Conservation (phyloP, 768 basidiomycete species). For the Russula griseocarnosa region DNA sequence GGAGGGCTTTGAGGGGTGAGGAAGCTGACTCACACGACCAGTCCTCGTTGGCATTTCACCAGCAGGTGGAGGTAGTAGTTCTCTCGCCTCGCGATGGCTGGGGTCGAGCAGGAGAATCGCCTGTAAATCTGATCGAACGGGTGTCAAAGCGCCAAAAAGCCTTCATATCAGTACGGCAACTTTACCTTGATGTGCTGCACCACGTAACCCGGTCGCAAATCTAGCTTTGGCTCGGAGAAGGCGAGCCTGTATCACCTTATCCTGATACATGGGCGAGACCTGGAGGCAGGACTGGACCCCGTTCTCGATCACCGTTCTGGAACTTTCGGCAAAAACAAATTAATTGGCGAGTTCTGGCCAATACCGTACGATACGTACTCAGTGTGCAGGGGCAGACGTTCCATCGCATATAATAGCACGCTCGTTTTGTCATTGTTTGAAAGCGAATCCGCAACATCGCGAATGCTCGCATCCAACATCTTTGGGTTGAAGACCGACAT, state of each 20-base stretch:
- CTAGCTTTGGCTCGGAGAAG: slow-evolving; percentile 64
- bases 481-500: slow-evolving; percentile 73
- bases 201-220: slow-evolving; percentile 54
- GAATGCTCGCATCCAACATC: slow-evolving; percentile 72
- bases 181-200: slow-evolving; percentile 63
- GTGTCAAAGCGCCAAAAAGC: not conserved
- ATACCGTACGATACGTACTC: slow-evolving; percentile 33
- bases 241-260: slow-evolving; percentile 55
- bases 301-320: slow-evolving; percentile 65
- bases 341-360: slow-evolving; percentile 7
- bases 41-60: not conserved
- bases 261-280: slow-evolving; percentile 48
- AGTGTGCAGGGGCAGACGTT: slow-evolving; percentile 70
- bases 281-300: slow-evolving; percentile 67
- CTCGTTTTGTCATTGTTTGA: slow-evolving; percentile 65
- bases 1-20: slow-evolving; percentile 37
- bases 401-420: slow-evolving; percentile 74
- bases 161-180: too few species aligned
- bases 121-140: slow-evolving; percentile 49
- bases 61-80: slow-evolving; percentile 47
- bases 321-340: slow-evolving; percentile 35
- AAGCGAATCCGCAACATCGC: slow-evolving; percentile 56
- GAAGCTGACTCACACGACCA: slow-evolving; percentile 45
- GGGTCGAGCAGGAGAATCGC: slow-evolving; percentile 59
- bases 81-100: slow-evolving; percentile 64